Percentiles rank a stretch among this genome's conserved stretches.
phyloP scores from a whole-genome alignment of 2,329 filamentous ascomycete species.

The Ophiostoma himal-ulmi region DNA sequence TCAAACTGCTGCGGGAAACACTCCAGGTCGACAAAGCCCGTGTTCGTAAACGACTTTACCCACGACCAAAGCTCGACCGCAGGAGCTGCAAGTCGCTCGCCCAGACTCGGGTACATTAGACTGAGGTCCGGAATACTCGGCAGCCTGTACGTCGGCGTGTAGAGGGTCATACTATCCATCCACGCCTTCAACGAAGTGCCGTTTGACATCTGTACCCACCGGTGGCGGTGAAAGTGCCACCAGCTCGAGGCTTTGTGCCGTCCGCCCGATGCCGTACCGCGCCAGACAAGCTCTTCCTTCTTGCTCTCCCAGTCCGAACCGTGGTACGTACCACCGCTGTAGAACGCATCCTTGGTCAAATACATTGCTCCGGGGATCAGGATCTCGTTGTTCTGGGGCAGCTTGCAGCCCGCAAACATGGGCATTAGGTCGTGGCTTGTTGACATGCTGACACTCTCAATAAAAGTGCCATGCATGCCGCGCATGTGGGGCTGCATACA shows the following conservation, averaged over 20 bases:
- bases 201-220: constrained; percentile 64
- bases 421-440: constrained; percentile 49
- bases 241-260: constrained; percentile 51
- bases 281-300: constrained; percentile 53
- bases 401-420: constrained; percentile 55
- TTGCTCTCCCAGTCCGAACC: constrained; percentile 56
- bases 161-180: constrained; percentile 36
- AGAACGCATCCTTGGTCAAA: constrained; percentile 51
- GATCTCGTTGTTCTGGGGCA: constrained; percentile 55
- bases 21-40: constrained; percentile 40
- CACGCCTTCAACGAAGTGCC: constrained; percentile 48
- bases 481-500: constrained; percentile 48
- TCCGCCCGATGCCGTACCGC: constrained; percentile 59
- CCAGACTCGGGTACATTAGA: constrained; percentile 38
- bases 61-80: constrained; percentile 37
- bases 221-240: constrained; percentile 65
- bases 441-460: constrained; percentile 44
- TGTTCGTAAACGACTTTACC: constrained; percentile 38
- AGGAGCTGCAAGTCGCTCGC: constrained; percentile 27
- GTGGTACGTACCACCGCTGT: constrained; percentile 50
- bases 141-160: constrained; percentile 45
- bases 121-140: constrained; percentile 31
- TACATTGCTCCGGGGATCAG: constrained; percentile 60
- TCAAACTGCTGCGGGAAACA: constrained; percentile 32
- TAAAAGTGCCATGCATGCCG: constrained; percentile 48